A percentile compares a stretch with the other conserved stretches of the same genome.
phyloP scores from a whole-genome alignment of 2,329 filamentous ascomycete species.

The Colletotrichum cordylinicola region DNA sequence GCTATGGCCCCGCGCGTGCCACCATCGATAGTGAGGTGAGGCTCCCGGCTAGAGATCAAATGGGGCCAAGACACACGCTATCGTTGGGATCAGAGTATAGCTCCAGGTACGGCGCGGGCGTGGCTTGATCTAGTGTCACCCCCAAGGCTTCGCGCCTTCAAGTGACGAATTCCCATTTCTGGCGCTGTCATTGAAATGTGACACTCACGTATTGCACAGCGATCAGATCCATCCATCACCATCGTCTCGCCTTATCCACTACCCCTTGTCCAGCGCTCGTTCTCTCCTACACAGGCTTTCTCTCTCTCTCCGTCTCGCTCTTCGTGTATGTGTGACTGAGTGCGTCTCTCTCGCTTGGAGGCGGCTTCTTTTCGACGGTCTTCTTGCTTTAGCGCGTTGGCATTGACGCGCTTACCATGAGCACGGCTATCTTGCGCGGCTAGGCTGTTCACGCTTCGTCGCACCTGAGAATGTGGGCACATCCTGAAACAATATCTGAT shows the following conservation, averaged over 20 bases:
- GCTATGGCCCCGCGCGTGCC: neutral
- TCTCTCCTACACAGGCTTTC: neutral
- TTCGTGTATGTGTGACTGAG: too few relatives aligned
- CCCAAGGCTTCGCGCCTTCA: conserved; percentile 1
- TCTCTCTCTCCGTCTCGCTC: neutral
- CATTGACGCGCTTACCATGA: neutral
- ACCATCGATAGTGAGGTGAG: conserved; percentile 7
- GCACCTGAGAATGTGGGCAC: conserved; percentile 16
- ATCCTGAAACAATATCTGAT: neutral
- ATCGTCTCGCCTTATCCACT: neutral
- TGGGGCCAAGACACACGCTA: neutral
- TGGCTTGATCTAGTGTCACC: neutral
- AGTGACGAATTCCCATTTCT: neutral
- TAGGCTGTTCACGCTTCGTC: neutral
- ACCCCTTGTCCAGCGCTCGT: neutral
- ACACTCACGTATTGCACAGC: neutral
- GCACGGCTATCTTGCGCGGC: neutral
- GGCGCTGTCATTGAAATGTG: neutral
- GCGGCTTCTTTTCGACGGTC: neutral
- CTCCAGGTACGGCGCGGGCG: neutral
- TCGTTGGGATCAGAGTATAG: neutral
- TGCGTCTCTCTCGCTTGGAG: neutral
- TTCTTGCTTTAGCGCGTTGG: neutral
- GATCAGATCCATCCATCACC: neutral
- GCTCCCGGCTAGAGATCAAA: neutral